Base-by-base conservation (phyloP, 2,329 filamentous ascomycete genomes). In the Trichophyton rubrum region DNA sequence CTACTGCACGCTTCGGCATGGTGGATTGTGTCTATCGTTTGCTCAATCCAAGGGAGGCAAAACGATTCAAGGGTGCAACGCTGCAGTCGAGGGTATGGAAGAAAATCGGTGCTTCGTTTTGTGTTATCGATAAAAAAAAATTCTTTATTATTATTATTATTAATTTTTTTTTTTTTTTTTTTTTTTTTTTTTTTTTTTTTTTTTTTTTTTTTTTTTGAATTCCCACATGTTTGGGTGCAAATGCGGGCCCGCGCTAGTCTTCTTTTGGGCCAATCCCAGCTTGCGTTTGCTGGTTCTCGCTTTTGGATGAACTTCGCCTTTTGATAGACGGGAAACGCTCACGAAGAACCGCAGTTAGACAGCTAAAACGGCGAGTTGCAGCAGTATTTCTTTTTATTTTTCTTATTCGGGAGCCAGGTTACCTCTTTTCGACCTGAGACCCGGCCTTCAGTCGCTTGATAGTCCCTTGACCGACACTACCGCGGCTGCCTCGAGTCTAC, bases 1-100 rank as follows among this genome's bases (percentile, higher is more conserved):
- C 82, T 61, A 81, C 82, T 35, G 78, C 73, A 71, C 83, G 77
- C 71, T 86, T 86, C 49, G 81, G 79, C 83, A 86, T 86, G 40
- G 7, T 47, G 17, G 43, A 22, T n/a, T n/a, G 9, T 24, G 17
- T 22, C 8, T 20, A 9, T 17, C 43, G 17, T 22, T 24, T 47
- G 41, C 15, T 20, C 41, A 47, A 47, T 47, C 24, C 17, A 13
- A 47, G 20, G n/a, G 3, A 43, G 7, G 15, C 38, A 43, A 58
- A 9, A 22, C n/a, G 22, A 8, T 59, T n/a, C 20, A 15, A 41
- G 15, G 4, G 3, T 11, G 3, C 17, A 47, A 17, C 7, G 9
- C 20, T 5, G 33, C 33, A 8, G 6, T 35, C n/a, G 53, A 13
- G 20, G 53, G 9, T 20, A 43, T n/a, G 41, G n/a, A 20, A 47